Base-by-base conservation (phyloP, 75 land plant species). In the Isoetes taiwanensis region DNA sequence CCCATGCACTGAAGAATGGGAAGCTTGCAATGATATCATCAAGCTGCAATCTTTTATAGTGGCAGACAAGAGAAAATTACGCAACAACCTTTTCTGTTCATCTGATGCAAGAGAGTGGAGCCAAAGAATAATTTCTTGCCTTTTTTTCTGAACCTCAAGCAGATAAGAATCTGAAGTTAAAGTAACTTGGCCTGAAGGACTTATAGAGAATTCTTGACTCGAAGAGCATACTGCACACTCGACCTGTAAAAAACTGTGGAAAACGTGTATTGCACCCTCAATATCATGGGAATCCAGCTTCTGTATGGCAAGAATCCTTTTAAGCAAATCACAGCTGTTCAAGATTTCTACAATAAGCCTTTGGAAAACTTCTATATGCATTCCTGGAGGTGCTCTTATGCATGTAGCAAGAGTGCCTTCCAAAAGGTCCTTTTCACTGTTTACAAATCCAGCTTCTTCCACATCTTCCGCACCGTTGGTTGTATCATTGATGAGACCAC, bases 41-140 rank as follows among this genome's bases (percentile, higher is more conserved):
- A 93, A 53, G 53, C 98, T 89, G 58, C 85, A 93, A 57, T 93
- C 98, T 62, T 93, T 93, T 20, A 83, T 89, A 72, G 98, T 93
- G 34, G 81, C 85, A 62, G 98, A 72, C 67, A 93, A 72, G 56
- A 93, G 65, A 68, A 62, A 87, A 16, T 93, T 72, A 53, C 81
- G 77, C 20, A 87, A 82, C 60, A 87, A 60, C 53, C 67, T 68
- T 27, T 65, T 39, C 55, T 84, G 79, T 41, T 77, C 79, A n/a
- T 82, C 78, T 55, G 72, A 55, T 5, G 87, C 52, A 34, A 87
- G 59, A 32, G 80, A 67, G 65, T 83, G 84, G 32, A 83, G 28
- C 61, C 67, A 61, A 6, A 17, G 21, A 21, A 12, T 6, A 30
- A 6, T 56, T n/a, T 31, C 17, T 26, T 24, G 23, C 10, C 3